Conservation (phyloP, 768 basidiomycete species). For the Termitomyces sp. region DNA sequence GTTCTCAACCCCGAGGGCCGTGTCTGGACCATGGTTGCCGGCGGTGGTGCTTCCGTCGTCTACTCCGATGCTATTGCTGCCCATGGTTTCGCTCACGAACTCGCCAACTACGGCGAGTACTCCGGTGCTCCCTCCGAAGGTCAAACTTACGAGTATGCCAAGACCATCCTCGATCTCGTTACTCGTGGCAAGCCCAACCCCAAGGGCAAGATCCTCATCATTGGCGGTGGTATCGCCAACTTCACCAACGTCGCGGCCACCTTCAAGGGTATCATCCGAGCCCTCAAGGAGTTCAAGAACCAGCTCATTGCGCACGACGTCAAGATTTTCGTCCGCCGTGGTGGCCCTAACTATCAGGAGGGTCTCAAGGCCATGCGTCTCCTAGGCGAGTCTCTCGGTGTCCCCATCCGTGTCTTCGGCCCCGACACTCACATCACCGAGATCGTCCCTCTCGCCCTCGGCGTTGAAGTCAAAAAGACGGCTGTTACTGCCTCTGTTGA, state of each 20-base stretch:
- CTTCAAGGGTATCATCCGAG: constrained; percentile 99
- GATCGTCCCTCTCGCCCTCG: constrained; percentile 97
- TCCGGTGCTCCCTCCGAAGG: constrained; percentile 97
- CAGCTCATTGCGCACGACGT: constrained; percentile 82
- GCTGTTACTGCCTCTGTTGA: constrained; percentile 18
- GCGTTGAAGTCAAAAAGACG: constrained; percentile 58
- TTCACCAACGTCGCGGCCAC: constrained; percentile 99
- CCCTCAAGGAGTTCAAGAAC: constrained; percentile 89
- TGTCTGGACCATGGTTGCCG: constrained; percentile 99
- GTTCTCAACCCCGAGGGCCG: constrained; percentile 94
- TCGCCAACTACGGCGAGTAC: constrained; percentile 99
- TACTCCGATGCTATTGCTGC: constrained; percentile 84
- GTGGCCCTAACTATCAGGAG: constrained; percentile 99
- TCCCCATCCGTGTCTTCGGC: constrained; percentile 95
- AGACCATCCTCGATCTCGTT: constrained; percentile 96
- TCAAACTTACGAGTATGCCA: constrained; percentile 99
- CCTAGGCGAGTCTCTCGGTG: constrained; percentile 94
- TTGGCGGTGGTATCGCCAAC: constrained; percentile 99
- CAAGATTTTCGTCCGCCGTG: constrained; percentile 96
- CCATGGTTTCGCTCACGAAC: constrained; percentile 93
- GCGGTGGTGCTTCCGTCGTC: constrained; percentile 77
- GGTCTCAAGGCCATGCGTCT: constrained; percentile 96
- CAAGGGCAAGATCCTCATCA: constrained; percentile 97
- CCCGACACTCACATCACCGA: constrained; percentile 99
- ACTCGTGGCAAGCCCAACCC: constrained; percentile 82